phyloP scores from a whole-genome alignment of 257 asterid species.

The Anisodus tanguticus region DNA sequence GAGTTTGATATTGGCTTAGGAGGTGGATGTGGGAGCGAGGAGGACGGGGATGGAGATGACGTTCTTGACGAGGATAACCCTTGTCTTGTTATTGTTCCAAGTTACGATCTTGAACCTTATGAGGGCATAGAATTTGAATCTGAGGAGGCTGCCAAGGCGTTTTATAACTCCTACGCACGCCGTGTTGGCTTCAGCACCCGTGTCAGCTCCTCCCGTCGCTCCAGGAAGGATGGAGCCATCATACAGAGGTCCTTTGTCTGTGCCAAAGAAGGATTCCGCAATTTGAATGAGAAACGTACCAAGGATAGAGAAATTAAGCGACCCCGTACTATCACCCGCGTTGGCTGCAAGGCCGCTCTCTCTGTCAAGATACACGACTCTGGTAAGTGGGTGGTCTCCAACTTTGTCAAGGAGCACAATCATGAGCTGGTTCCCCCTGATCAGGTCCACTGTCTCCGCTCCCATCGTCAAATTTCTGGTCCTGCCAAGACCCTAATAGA shows the following conservation, averaged over 20 bases:
- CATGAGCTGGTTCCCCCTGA: constrained; percentile 95
- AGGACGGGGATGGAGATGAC: constrained; percentile 37
- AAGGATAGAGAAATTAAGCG: constrained; percentile 90
- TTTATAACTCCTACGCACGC: constrained; percentile 90
- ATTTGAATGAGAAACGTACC: constrained; percentile 86
- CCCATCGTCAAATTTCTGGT: constrained; percentile 95
- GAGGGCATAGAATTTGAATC: constrained; percentile 98
- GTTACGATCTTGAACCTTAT: constrained; percentile 79
- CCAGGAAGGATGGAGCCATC: constrained; percentile 96
- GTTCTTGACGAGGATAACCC: constrained; percentile 23
- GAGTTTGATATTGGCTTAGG: constrained; percentile 86
- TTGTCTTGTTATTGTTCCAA: not conserved
- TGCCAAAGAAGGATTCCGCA: constrained; percentile 96
- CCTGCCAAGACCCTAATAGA: constrained; percentile 95
- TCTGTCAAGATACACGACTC: constrained; percentile 93
- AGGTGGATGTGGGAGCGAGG: constrained; percentile 44
- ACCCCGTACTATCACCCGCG: constrained; percentile 85
- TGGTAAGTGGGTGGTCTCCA: constrained; percentile 90
- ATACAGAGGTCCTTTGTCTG: constrained; percentile 97
- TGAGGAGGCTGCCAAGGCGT: constrained; percentile 97
- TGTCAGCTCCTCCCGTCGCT: constrained; percentile 98
- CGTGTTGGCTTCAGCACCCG: constrained; percentile 98
- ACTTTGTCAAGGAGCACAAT: constrained; percentile 83
- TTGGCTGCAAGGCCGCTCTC: constrained; percentile 92
- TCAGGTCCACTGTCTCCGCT: constrained; percentile 90